Evolutionary conservation across 176 grass and related monocot species (phyloP).

Genomic region (Oryza meyeriana): DNA sequence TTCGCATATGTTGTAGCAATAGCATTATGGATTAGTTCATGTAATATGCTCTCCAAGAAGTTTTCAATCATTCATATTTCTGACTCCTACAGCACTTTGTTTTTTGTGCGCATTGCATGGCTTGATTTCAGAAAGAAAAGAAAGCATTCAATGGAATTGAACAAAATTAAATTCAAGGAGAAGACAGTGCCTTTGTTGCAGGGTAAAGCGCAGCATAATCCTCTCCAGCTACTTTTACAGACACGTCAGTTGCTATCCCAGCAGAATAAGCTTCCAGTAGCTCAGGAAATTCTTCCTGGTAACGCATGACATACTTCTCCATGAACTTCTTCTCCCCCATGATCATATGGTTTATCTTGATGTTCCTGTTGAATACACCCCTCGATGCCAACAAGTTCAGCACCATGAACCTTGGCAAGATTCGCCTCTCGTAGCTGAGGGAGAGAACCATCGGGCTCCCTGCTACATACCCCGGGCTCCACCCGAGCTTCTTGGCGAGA

Average conservation of each 20-base stretch:
- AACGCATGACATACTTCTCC: slow-evolving; percentile 23
- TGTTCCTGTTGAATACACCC: background rate
- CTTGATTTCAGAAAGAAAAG: slow-evolving; percentile 6
- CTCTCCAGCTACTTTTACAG: slow-evolving; percentile 1
- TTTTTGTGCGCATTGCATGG: background rate
- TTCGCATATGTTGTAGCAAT: background rate
- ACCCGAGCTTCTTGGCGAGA: slow-evolving; percentile 42
- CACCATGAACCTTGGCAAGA: slow-evolving; percentile 45
- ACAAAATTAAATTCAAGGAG: background rate
- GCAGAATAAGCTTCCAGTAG: slow-evolving; percentile 33
- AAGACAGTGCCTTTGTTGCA: slow-evolving; percentile 6
- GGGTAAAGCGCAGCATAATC: background rate
- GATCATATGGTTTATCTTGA: background rate
- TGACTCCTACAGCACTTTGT: background rate
- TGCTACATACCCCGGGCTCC: slow-evolving; percentile 26
- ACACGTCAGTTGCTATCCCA: background rate
- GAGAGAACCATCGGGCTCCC: slow-evolving; percentile 24
- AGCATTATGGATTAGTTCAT: background rate
- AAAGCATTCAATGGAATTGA: background rate
- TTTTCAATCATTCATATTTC: background rate
- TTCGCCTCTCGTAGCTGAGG: slow-evolving; percentile 48
- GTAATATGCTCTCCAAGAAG: background rate
- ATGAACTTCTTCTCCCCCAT: slow-evolving; percentile 20
- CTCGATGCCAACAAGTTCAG: slow-evolving; percentile 38
- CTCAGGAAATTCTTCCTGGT: slow-evolving; percentile 28